These are phyloP conservation scores for Trypanosoma rangeli DNA, from an alignment of 208 protist species.

Conservation along the genomic window DNA sequence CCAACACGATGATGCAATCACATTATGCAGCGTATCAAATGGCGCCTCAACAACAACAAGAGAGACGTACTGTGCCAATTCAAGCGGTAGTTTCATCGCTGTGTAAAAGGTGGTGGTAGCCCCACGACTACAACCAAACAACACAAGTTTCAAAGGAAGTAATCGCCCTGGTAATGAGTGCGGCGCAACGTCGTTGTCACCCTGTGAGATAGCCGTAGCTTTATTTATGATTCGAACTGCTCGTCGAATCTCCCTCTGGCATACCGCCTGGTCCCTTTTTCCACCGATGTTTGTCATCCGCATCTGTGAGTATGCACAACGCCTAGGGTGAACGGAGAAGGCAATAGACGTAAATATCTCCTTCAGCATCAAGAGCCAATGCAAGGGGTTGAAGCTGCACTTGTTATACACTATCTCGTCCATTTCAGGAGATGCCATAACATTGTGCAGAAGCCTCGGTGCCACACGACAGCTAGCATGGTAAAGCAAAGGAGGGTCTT, in stretches of 20 bases:
- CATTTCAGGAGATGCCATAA: conserved; percentile 79
- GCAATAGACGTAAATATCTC: conserved; percentile 44
- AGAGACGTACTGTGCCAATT: conserved; percentile 71
- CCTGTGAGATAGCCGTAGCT: not conserved
- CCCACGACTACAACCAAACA: conserved; percentile 86
- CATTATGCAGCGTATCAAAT: conserved; percentile 81
- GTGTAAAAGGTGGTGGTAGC: conserved; percentile 81
- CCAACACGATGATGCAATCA: conserved; percentile 58
- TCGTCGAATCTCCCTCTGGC: conserved; percentile 66
- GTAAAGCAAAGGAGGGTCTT: conserved; percentile 50
- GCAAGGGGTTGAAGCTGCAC: conserved; percentile 56
- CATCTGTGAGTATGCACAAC: conserved; percentile 59
- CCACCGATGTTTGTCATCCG: conserved; percentile 67
- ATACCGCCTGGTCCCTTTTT: conserved; percentile 59
- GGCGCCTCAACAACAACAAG: conserved; percentile 83
- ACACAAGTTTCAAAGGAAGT: conserved; percentile 49
- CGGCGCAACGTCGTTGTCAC: not conserved
- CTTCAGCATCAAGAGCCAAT: conserved; percentile 66
- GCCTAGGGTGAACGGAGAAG: conserved; percentile 48
- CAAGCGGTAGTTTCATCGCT: conserved; percentile 65
- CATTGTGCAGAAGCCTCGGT: conserved; percentile 72
- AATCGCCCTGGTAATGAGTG: conserved; percentile 10
- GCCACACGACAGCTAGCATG: conserved; percentile 54
- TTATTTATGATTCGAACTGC: conserved; percentile 50
- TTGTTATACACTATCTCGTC: conserved; percentile 60